Base-by-base conservation (phyloP, 495 filamentous ascomycete genomes). In the Lasiosphaeriaceae sp. region DNA sequence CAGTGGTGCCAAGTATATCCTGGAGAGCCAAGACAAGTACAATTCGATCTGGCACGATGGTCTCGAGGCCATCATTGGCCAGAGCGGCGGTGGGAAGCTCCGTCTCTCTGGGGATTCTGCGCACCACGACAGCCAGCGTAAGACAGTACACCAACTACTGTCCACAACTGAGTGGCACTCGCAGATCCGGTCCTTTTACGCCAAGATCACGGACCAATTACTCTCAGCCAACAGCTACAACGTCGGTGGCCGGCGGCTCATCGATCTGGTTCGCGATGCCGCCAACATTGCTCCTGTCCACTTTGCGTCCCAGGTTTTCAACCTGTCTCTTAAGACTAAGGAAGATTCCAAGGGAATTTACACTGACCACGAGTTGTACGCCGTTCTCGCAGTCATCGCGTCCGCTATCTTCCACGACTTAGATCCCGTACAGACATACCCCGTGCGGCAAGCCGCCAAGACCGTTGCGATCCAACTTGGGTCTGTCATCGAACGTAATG, bases 181-280 rank as follows among this genome's bases (percentile, higher is more conserved):
- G 4, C 74, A 78, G 6, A 78, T 92, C 65, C 84, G 86, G 66
- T 57, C 59, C 3, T 83, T 86, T 57, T 94, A 87, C 74, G 73
- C 83, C 45, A 73, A 86, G 43, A 83, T 78, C 19, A 91, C 86
- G 0, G 70, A 83, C 21, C 74, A 81, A 23, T 76, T 94, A 17
- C 77, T 96, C 57, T 70, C 77, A 4, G 77, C 83, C 49, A 85
- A 88, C 55, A 80, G 77, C 26, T 88, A 84, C 73, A 64, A 65
- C 45, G 59, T 81, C 2, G 83, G 69, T 75, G 62, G 86, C 73
- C 47, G 82, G 76, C 58, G 84, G 56, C 85, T 90, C 65, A 77
- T 91, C n/a, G 90, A 96, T 51, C 79, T 91, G 34, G 80, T 90
- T 21, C 81, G 86, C 49, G 88, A 94, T 62, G 79, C 93, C 23